Base-by-base conservation (phyloP, 495 filamentous ascomycete genomes). In the Evansstolkia leycettana region DNA sequence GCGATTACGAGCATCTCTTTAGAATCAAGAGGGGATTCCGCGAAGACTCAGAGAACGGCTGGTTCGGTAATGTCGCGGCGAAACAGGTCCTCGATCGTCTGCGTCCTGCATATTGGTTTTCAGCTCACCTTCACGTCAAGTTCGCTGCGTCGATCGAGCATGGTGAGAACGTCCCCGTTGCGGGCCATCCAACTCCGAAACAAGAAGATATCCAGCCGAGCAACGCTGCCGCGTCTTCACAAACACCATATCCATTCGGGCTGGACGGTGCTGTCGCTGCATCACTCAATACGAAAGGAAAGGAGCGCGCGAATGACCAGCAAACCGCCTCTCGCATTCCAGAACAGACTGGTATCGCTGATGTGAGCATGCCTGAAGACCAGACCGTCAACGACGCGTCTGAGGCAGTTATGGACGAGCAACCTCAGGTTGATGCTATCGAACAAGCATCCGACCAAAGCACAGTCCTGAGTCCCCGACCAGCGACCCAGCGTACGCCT, bases 121-220 rank as follows among this genome's bases (percentile, higher is more conserved):
- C 87, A 7, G 90, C 87, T 1, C 90, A 98, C 55, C 41, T 95
- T 51, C 90, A 98, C 56, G 76, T 80, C 52, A 87, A 85, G 48
- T 96, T 80, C 46, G 52, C 78, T 2, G 89, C 88, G 7, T 49
- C 77, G 2, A 74, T 90, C 39, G 56, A 69, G 0, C 82, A 90
- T 53, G 62, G 67, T 12, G 55, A 64, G 1, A 50, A 42, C 4
- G 25, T 36, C 1, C 42, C 39, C 9, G 16, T 40, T 6, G 34
- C 14, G 20, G 29, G 29, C n/a, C n/a, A n/a, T n/a, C n/a, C n/a
- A n/a, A n/a, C 11, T 16, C 29, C 5, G 16, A 31, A 2, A 17
- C 24, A 24, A 33, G 9, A 17, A 37, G 17, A 31, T 38, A 39
- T 16, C 30, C 29, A 1, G 24, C 11, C 9, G 14, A 43, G 28